phyloP scores from a whole-genome alignment of 2,329 filamentous ascomycete species.

The Diplodia corticola region DNA sequence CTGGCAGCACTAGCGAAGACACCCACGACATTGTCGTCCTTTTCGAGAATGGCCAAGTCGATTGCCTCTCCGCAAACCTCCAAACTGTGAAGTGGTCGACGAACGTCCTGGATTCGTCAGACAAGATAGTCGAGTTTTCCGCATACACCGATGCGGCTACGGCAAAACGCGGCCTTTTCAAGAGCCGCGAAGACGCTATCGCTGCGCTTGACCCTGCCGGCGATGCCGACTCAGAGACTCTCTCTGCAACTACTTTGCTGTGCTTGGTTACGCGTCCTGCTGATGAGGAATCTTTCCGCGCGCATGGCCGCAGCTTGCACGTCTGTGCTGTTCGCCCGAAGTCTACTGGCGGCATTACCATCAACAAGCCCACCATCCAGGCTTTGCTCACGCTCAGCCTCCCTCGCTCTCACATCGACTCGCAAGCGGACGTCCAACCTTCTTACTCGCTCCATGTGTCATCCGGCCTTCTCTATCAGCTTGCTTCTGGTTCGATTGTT shows the following conservation, averaged over 20 bases:
- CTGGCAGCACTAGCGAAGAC: constrained; percentile 26
- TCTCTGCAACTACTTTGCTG: constrained; percentile 40
- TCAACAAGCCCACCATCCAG: constrained; percentile 34
- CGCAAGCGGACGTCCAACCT: constrained; percentile 21
- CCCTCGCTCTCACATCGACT: constrained; percentile 27
- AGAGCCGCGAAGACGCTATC: constrained; percentile 46
- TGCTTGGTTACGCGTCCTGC: constrained; percentile 34
- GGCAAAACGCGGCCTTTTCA: constrained; percentile 46
- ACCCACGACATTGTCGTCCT: constrained; percentile 56
- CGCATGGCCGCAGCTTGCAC: constrained; percentile 28
- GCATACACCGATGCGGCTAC: constrained; percentile 40
- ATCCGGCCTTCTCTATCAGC: constrained; percentile 64
- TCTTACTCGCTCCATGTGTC: constrained; percentile 61
- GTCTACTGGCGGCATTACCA: constrained; percentile 33
- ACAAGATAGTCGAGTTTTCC: constrained; percentile 37
- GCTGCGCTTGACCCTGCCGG: constrained; percentile 38
- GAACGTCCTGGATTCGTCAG: constrained; percentile 18
- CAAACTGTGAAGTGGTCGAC: constrained; percentile 36
- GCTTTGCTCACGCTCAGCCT: constrained; percentile 36
- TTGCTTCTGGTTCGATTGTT: constrained; percentile 55
- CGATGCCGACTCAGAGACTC: constrained; percentile 32
- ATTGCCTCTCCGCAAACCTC: constrained; percentile 61
- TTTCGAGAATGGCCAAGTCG: constrained; percentile 61
- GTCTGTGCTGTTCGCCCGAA: constrained; percentile 36
- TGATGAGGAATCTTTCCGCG: background rate